Evolutionary conservation across 2,329 filamentous ascomycete species (phyloP), one percentile per base, ranked within the genome.

Genomic region (Blastomyces emzantsi): DNA sequence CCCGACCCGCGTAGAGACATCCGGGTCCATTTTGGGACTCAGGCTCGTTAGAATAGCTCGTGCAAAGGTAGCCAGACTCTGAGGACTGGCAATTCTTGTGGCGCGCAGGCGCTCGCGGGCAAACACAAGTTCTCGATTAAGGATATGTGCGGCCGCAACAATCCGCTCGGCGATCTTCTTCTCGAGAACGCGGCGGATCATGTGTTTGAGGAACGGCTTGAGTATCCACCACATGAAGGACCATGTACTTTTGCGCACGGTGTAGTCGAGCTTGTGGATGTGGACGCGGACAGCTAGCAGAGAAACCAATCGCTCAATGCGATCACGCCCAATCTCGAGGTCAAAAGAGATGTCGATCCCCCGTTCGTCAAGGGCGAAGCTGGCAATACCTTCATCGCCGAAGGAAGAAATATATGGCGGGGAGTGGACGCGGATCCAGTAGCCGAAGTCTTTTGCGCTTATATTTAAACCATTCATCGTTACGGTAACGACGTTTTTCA

Each of bases 281-380:
- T 86, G 83, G 0, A 96, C 92, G 1, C 86, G 82, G 9, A 96
- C 92, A 13, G 82, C 82, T 49, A 86, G 85, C 5, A 97, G 82
- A 0, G 87, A 86, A 9, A 97, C 82, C 13, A 97, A 88, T 70
- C 92, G 86, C 70, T 97, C 92, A 2, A 95, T 76, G 1, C 83
- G 81, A 66, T 92, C 88, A 64, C 87, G 87, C 58, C 88, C 88
- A 61, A 97, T 85, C 72, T 96, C 92, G 0, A 97, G 78, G 68
- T 96, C 91, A 6, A 97, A 78, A 36, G 90, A 86, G 60, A 97
- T 84, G 73, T 97, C 93, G 64, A 97, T 86, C 22, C 93, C 93
- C 25, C 90, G 85, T 69, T 93, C 87, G 73, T 97, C 93, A 5
- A 97, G 84, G 55, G 85, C 85, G 75, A 97, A 92, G 39, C 88